Percentiles rank a stretch among this genome's conserved stretches.
Evolutionary conservation across 441 rosid species (phyloP).

Genomic region (Populus tomentosa): DNA sequence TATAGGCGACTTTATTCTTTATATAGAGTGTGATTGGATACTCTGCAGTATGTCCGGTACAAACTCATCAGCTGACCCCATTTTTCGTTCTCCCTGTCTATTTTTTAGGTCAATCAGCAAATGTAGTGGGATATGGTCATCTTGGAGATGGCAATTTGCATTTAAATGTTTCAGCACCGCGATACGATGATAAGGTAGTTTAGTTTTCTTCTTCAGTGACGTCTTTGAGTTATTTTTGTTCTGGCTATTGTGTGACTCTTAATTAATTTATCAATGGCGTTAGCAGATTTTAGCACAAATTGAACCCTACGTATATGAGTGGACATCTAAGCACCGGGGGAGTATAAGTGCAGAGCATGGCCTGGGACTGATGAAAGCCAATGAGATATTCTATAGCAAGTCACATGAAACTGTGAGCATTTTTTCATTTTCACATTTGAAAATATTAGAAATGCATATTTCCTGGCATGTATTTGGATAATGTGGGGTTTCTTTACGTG

Average conservation of each 20-base stretch:
- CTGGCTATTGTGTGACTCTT: background rate
- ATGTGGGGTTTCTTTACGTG: background rate
- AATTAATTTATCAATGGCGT: background rate
- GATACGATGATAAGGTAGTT: constrained; percentile 60
- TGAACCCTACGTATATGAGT: constrained; percentile 88
- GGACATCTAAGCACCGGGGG: constrained; percentile 87
- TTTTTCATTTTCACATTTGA: background rate
- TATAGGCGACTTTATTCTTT: background rate
- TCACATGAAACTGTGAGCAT: constrained; percentile 64
- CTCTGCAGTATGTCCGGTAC: background rate
- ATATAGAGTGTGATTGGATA: background rate
- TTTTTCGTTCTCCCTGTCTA: background rate
- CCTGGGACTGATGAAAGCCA: constrained; percentile 91
- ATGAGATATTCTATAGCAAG: constrained; percentile 77
- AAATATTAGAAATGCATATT: background rate
- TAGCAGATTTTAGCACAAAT: constrained; percentile 69
- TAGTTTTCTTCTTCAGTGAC: constrained; percentile 13
- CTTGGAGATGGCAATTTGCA: constrained; percentile 95
- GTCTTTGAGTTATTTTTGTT: background rate
- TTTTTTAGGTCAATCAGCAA: constrained; percentile 58
- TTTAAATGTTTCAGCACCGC: constrained; percentile 71
- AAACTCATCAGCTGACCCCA: background rate
- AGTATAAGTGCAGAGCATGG: constrained; percentile 98
- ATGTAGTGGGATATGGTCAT: constrained; percentile 86
- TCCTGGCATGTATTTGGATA: background rate